Conservation (phyloP, 176 grass and related monocot genomes). For the Aechmea fasciata region DNA sequence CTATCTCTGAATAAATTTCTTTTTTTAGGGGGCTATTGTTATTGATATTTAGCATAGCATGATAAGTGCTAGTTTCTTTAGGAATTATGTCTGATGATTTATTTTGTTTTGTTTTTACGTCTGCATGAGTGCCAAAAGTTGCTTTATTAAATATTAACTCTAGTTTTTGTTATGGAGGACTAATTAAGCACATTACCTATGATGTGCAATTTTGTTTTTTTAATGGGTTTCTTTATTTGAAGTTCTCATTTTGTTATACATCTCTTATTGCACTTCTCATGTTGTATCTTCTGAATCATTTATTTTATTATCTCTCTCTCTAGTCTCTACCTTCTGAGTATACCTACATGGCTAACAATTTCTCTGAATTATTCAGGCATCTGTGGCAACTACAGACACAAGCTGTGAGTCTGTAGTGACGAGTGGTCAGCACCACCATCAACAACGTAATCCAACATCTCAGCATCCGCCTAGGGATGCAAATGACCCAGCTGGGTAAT, state of each 20-base stretch:
- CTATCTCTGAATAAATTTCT: background rate
- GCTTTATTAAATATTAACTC: no score
- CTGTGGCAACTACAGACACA: slow-evolving; percentile 76
- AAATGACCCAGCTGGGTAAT: slow-evolving; percentile 95
- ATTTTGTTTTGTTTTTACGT: no score
- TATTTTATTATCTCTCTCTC: background rate
- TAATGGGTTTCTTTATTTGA: no score
- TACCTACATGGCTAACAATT: slow-evolving; percentile 13
- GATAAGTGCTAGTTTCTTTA: background rate
- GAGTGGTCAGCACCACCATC: slow-evolving; percentile 85
- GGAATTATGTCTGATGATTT: no score
- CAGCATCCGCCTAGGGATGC: slow-evolving; percentile 68
- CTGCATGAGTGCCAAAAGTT: no score
- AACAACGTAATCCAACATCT: slow-evolving; percentile 48
- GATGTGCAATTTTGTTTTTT: no score
- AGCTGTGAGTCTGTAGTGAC: slow-evolving; percentile 96
- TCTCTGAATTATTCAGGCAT: slow-evolving; percentile 38
- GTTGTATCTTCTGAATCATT: background rate
- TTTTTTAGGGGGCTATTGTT: no score
- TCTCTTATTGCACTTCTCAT: no score
- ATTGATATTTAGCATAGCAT: no score
- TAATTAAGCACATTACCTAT: no score
- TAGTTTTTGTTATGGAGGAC: background rate
- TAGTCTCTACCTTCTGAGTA: background rate
- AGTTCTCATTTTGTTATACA: no score